Conservation (phyloP, 805 yeast genomes). For the Groenewaldozyma salmanticensis region DNA sequence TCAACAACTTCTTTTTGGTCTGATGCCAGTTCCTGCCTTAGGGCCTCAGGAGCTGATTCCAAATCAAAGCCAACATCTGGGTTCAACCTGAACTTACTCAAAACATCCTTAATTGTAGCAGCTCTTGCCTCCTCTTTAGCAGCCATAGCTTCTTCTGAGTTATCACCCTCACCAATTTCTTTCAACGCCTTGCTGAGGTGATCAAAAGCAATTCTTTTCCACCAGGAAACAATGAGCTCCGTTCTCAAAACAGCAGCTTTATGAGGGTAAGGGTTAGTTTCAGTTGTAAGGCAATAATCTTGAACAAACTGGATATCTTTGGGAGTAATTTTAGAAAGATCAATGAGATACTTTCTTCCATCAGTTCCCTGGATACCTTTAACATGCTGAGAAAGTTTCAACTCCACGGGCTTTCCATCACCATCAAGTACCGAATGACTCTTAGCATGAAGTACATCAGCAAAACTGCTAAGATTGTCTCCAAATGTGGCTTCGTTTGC, state of each 20-base stretch:
- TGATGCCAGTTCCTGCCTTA: slow-evolving; percentile 29
- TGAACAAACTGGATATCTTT: slow-evolving; percentile 71
- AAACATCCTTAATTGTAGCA: slow-evolving; percentile 28
- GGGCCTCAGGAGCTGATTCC: slow-evolving; percentile 29
- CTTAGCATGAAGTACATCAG: slow-evolving; percentile 71
- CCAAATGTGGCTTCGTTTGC: slow-evolving; percentile 44
- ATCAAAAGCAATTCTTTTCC: slow-evolving; percentile 54
- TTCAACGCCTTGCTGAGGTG: slow-evolving; percentile 12
- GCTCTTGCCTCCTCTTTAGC: slow-evolving; percentile 19
- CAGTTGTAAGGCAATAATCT: slow-evolving; percentile 33
- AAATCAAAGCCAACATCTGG: slow-evolving; percentile 57
- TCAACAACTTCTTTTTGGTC: slow-evolving; percentile 61
- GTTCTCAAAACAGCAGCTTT: slow-evolving; percentile 67
- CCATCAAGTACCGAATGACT: slow-evolving; percentile 46
- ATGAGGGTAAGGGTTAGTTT: slow-evolving; percentile 60
- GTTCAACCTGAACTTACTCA: slow-evolving; percentile 53
- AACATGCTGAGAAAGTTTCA: slow-evolving; percentile 64
- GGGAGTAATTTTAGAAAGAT: slow-evolving; percentile 76
- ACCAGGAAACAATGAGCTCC: slow-evolving; percentile 90
- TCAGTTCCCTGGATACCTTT: slow-evolving; percentile 85
- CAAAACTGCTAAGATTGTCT: slow-evolving; percentile 46
- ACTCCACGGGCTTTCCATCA: slow-evolving; percentile 37
- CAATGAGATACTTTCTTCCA: slow-evolving; percentile 74
- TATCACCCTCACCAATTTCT: slow-evolving; percentile 21
- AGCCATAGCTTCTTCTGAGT: slow-evolving; percentile 26